Percentiles rank a stretch among this genome's conserved stretches.
Conservation (phyloP, 2,329 filamentous ascomycete genomes). For the Magnaporthiopsis rhizophila region DNA sequence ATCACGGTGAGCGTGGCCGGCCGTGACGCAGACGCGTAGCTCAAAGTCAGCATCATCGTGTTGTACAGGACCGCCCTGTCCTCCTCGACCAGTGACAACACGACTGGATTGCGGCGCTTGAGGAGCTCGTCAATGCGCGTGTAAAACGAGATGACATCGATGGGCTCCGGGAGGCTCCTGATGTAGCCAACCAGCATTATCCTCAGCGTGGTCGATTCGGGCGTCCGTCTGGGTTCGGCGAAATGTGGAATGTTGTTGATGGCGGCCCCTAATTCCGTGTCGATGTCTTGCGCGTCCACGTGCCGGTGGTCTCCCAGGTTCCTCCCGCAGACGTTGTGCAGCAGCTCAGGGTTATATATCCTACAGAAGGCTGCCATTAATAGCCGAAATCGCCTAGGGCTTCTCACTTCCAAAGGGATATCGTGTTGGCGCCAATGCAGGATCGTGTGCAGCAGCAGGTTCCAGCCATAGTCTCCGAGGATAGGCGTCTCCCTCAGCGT, state of each 20-base stretch:
- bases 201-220: conserved; percentile 30
- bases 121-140: conserved; percentile 36
- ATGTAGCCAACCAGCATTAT: conserved; percentile 42
- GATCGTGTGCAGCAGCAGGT: conserved; percentile 45
- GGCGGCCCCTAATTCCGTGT: neutral
- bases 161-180: conserved; percentile 28
- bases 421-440: conserved; percentile 27
- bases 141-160: conserved; percentile 37
- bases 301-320: neutral
- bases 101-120: conserved; percentile 25
- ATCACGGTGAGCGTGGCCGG: conserved; percentile 41
- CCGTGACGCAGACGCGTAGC: conserved; percentile 26
- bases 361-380: no score
- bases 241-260: neutral
- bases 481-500: conserved; percentile 36
- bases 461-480: conserved; percentile 38
- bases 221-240: conserved; percentile 19
- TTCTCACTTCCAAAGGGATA: no score
- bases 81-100: conserved; percentile 24
- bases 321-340: conserved; percentile 13
- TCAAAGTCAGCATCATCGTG: conserved; percentile 38
- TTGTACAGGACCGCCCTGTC: conserved; percentile 39
- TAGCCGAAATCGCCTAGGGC: no score
- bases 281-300: neutral
- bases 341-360: no score